Base-by-base conservation (phyloP, 352 stramenopile species). In the Blastocystis hominis region DNA sequence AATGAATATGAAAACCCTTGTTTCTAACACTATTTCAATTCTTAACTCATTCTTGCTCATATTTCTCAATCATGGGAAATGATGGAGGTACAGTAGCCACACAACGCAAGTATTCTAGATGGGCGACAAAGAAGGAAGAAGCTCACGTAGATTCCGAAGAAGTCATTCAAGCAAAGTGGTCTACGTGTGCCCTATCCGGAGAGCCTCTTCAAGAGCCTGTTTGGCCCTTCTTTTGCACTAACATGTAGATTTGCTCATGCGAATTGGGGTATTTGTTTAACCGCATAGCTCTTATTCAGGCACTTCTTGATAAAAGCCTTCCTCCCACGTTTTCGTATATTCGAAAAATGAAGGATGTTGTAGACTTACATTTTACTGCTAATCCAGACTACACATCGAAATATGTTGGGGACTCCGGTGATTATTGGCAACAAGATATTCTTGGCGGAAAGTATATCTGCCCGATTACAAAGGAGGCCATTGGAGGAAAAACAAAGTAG, bases 181-280 rank as follows among this genome's bases (percentile, higher is more conserved):
- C 77, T 4, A 78, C 62, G 20, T 87, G 77, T 46, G 77, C 77
- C 20, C 34, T 87, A 13, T 78, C 62, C 13, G 77, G 77, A 78
- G 77, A 87, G 1, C n/a, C 44, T 13, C 66, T 87, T 30, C 66
- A 75, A 77, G 53, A 64, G 15, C 77, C 77, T 20, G 66, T 84
- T n/a, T 54, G 2, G 1, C 7, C 10, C n/a, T 4, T 20, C n/a
- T 4, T 13, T 20, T 24, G 42, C 17, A 17, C 36, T 56, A 3
- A 56, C 5, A 15, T 30, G 9, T 84, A 84, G 72, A 69, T 87
- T 59, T 75, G 62, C 77, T 62, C 77, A 1, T 78, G 56, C 56
- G 77, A 87, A 34, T n/a, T 87, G 40, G 77, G 77, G n/a, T 87
- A 87, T 77, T 42, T 87, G 3, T 87, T 78, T 34, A 87, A 87